These are phyloP conservation scores for Amaranthus hypochondriacus DNA, from an alignment of 148 eudicot species.

Conservation along the genomic window DNA sequence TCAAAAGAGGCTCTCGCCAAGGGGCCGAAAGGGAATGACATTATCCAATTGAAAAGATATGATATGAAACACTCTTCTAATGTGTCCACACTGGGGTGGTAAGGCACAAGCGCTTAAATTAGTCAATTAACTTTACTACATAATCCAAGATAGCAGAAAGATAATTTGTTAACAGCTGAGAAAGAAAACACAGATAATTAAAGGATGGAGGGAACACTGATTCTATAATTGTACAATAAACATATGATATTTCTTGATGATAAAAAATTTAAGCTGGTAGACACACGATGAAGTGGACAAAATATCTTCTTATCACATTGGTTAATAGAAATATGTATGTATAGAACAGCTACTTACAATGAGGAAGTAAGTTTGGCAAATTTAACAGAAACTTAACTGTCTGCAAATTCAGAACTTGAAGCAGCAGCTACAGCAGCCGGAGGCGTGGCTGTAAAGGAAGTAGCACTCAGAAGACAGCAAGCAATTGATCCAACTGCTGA, in stretches of 20 bases:
- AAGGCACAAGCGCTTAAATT: too few species aligned
- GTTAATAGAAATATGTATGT: not conserved
- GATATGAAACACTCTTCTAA: too few species aligned
- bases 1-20: not conserved
- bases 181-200: too few species aligned
- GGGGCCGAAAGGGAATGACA: too few species aligned
- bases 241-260: not conserved
- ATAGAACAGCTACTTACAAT: not conserved
- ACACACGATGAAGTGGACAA: not conserved
- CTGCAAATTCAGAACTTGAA: constrained; percentile 49
- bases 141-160: too few species aligned
- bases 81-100: too few species aligned
- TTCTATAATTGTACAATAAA: too few species aligned
- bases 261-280: not conserved
- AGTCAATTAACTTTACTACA: too few species aligned
- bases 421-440: constrained; percentile 18
- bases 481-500: constrained; percentile 18
- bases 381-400: constrained; percentile 38
- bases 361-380: not conserved
- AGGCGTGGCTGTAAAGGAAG: not conserved
- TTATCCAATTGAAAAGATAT: too few species aligned
- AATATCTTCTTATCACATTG: not conserved
- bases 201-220: too few species aligned
- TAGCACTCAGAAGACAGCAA: constrained; percentile 11
- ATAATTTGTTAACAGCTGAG: too few species aligned